phyloP scores from a whole-genome alignment of 2,329 filamentous ascomycete species.

The Colletotrichum cuscutae region DNA sequence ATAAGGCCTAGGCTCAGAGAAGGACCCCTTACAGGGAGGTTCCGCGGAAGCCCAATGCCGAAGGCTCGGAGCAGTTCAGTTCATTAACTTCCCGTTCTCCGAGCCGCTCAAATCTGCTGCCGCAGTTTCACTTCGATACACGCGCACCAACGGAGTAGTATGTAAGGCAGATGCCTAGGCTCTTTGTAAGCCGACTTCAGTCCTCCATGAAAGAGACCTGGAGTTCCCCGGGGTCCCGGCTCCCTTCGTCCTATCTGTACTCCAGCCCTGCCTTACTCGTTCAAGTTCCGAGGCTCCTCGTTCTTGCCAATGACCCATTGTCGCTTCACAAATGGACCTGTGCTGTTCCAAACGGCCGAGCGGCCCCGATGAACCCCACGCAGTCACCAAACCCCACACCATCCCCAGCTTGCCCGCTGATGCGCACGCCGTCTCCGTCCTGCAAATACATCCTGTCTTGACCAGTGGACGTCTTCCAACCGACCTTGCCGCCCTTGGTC shows the following conservation, averaged over 20 bases:
- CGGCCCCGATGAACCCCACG: constrained; percentile 38
- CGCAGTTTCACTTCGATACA: constrained; percentile 15
- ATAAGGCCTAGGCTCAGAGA: background rate
- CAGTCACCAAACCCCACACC: constrained; percentile 54
- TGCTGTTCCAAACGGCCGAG: constrained; percentile 17
- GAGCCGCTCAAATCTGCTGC: background rate
- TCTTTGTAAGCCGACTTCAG: constrained; percentile 4
- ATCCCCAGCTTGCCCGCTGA: constrained; percentile 51
- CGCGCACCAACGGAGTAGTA: constrained; percentile 16
- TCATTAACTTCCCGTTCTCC: background rate
- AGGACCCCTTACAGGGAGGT: background rate
- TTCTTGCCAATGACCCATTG: background rate
- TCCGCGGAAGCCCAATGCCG: background rate
- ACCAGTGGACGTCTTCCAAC: constrained; percentile 42
- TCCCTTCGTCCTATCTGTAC: background rate
- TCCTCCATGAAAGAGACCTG: background rate
- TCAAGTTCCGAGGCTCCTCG: background rate
- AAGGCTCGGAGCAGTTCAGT: background rate
- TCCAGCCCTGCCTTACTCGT: background rate
- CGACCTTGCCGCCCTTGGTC: constrained; percentile 47
- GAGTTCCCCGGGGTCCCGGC: background rate
- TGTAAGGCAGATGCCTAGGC: background rate
- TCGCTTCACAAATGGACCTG: background rate
- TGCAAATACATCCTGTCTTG: constrained; percentile 47
- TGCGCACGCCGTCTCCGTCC: constrained; percentile 52